These are phyloP conservation scores for Komagataella kurtzmanii DNA, from an alignment of 805 yeast species.

Conservation along the genomic window DNA sequence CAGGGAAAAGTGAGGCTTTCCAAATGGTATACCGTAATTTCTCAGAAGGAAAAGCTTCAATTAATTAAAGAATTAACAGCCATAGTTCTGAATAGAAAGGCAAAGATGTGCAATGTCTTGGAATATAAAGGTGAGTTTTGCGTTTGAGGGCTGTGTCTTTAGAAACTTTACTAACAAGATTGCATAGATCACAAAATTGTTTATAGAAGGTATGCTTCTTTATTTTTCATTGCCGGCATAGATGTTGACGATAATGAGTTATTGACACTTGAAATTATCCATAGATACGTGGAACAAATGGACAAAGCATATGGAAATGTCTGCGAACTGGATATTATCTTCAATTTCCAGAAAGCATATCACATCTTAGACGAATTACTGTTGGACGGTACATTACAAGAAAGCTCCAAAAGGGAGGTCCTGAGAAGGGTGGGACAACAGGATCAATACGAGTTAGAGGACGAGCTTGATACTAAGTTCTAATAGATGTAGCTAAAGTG, in stretches of 20 bases:
- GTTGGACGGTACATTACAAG: constrained; percentile 80
- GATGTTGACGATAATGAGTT: constrained; percentile 80
- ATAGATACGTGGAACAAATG: constrained; percentile 93
- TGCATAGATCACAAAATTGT: constrained; percentile 59
- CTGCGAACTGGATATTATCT: constrained; percentile 91
- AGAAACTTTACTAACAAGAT: constrained; percentile 1
- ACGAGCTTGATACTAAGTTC: constrained; percentile 22
- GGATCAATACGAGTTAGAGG: constrained; percentile 76
- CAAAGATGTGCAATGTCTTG: constrained; percentile 90
- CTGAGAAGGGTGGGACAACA: constrained; percentile 67
- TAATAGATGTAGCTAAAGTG: not conserved
- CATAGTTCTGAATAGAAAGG: constrained; percentile 67
- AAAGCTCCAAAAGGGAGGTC: constrained; percentile 70
- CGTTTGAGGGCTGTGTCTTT: not conserved
- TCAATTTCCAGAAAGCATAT: constrained; percentile 90
- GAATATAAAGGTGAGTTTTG: constrained; percentile 48
- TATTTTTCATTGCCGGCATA: constrained; percentile 81
- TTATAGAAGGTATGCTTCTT: constrained; percentile 85
- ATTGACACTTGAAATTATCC: constrained; percentile 73
- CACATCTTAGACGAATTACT: constrained; percentile 82
- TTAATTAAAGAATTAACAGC: constrained; percentile 80
- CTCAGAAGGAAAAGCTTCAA: constrained; percentile 78
- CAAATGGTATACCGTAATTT: constrained; percentile 81
- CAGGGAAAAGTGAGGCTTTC: constrained; percentile 92
- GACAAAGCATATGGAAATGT: constrained; percentile 92